These are phyloP conservation scores for Trypanosoma platydactyli DNA, from an alignment of 208 protist species.

Conservation along the genomic window DNA sequence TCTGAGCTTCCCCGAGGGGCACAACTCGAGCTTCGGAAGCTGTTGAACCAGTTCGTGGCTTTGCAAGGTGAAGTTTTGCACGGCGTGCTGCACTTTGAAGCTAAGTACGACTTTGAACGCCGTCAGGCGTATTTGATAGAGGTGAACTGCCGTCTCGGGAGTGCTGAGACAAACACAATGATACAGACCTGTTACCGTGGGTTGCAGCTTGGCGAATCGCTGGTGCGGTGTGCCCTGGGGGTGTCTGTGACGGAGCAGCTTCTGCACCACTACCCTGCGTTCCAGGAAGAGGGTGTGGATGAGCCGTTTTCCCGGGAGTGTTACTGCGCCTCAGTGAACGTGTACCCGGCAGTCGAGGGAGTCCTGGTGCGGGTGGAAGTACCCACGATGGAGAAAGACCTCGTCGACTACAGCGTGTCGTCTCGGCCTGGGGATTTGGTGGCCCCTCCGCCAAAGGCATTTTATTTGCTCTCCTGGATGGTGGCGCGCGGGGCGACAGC, in stretches of 20 bases:
- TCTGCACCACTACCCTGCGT: constrained; percentile 36
- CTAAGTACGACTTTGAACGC: constrained; percentile 67
- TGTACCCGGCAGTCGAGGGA: constrained; percentile 49
- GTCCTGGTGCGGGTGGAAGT: constrained; percentile 37
- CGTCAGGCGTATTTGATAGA: constrained; percentile 69
- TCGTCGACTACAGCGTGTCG: constrained; percentile 60
- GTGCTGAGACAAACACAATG: constrained; percentile 77
- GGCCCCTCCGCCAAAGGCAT: constrained; percentile 48
- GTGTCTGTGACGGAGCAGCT: constrained; percentile 44
- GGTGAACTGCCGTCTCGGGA: constrained; percentile 83
- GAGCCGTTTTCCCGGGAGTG: constrained; percentile 38
- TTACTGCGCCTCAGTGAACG: constrained; percentile 65
- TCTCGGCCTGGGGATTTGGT: constrained; percentile 42
- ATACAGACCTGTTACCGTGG: constrained; percentile 54
- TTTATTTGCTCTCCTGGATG: constrained; percentile 71
- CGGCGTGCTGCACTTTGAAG: constrained; percentile 83
- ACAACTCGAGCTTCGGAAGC: constrained; percentile 41
- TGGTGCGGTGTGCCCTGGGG: constrained; percentile 65
- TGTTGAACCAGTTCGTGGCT: constrained; percentile 46
- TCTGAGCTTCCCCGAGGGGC: constrained; percentile 26
- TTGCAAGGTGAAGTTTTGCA: constrained; percentile 37
- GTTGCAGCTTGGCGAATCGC: constrained; percentile 59
- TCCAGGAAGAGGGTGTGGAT: neutral
- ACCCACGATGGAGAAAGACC: constrained; percentile 27
- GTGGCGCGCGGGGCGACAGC: constrained; percentile 40